Percentiles rank a stretch among this genome's conserved stretches.
Evolutionary conservation across 225 moss, liverwort and hornwort species (phyloP).

Genomic region (Pseudisothecium myosuroides): DNA sequence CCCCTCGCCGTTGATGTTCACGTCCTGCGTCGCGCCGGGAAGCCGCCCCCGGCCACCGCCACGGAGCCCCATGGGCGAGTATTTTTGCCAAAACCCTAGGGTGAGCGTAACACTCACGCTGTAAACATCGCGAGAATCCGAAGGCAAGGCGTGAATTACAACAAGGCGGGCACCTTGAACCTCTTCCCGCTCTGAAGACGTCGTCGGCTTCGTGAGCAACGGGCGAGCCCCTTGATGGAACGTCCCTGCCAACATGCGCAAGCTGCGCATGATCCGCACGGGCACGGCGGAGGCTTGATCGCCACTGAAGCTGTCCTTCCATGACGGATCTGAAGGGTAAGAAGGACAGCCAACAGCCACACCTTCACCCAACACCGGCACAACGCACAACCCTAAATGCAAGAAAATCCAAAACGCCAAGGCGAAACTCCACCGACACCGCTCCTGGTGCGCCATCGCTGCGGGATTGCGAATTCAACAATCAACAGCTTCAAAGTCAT

Average conservation of each 20-base stretch:
- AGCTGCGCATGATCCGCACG: conserved; percentile 14
- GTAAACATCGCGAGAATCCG: conserved; percentile 16
- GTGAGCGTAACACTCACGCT: background rate
- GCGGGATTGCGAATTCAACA: background rate
- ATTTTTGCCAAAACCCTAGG: conserved; percentile 35
- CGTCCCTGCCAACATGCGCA: conserved; percentile 24
- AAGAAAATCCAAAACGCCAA: background rate
- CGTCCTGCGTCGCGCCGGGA: background rate
- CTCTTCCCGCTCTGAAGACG: background rate
- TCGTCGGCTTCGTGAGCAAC: conserved; percentile 1
- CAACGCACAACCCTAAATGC: background rate
- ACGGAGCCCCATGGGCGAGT: background rate
- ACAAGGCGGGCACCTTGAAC: conserved; percentile 23
- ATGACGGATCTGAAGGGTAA: background rate
- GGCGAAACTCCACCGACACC: background rate
- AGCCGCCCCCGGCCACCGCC: conserved; percentile 1
- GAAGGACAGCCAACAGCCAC: background rate
- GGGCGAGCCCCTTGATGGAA: conserved; percentile 22
- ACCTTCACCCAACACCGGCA: background rate
- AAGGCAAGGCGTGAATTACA: background rate
- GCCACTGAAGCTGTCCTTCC: conserved; percentile 6
- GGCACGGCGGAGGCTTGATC: background rate
- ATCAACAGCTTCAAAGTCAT: background rate
- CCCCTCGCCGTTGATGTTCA: conserved; percentile 13
- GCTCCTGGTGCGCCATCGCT: background rate